phyloP scores from a whole-genome alignment of 306 rosid species.

The Neltuma alba region DNA sequence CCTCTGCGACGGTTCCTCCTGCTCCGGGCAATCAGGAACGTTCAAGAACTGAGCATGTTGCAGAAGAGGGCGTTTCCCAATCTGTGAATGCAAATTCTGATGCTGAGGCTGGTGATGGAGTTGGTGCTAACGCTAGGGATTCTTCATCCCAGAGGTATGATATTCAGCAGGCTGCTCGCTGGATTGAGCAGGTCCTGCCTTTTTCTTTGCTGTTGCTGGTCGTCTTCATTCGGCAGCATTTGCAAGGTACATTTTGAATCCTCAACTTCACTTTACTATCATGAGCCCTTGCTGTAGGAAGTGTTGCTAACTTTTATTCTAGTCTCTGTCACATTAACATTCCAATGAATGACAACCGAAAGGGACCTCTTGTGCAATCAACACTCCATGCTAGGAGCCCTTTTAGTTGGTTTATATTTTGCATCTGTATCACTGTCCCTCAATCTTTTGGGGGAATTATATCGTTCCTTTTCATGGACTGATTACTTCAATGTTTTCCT shows the following conservation, averaged over 20 bases:
- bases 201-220: slow-evolving; percentile 94
- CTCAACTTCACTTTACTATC: not conserved
- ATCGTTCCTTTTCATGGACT: not conserved
- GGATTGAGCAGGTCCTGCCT: slow-evolving; percentile 95
- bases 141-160: slow-evolving; percentile 96
- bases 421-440: not conserved
- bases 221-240: slow-evolving; percentile 96
- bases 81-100: slow-evolving; percentile 44
- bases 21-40: slow-evolving; percentile 39
- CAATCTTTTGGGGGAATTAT: not conserved
- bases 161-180: slow-evolving; percentile 96
- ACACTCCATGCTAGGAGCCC: not conserved
- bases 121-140: slow-evolving; percentile 73
- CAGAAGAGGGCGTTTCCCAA: slow-evolving; percentile 54
- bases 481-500: not conserved
- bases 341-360: not conserved
- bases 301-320: not conserved
- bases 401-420: no score
- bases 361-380: not conserved
- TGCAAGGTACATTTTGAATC: slow-evolving; percentile 66
- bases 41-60: slow-evolving; percentile 42
- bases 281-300: not conserved
- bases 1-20: slow-evolving; percentile 30
- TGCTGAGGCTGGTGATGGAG: slow-evolving; percentile 58
- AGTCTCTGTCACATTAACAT: not conserved